Evolutionary conservation across 1,284 basidiomycete genomes (phyloP).

Genomic region (Fomitopsis pinicola): DNA sequence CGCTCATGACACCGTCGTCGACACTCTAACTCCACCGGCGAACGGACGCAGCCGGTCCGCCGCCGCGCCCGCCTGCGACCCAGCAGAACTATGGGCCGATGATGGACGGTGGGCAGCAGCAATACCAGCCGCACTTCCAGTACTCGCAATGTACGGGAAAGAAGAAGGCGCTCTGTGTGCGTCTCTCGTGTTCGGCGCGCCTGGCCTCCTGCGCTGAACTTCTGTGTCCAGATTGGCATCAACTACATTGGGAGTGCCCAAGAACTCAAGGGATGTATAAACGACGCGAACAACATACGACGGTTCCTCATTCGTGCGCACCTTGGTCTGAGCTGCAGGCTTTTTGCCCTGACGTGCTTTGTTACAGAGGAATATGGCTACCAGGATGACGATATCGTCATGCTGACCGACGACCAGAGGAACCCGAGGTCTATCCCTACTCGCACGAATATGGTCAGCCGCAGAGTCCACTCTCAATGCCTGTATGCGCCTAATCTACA

Average conservation of each 20-base stretch:
- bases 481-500: no score
- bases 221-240: constrained; percentile 65
- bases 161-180: constrained; percentile 76
- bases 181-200: constrained; percentile 18
- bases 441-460: constrained; percentile 72
- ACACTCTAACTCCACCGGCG: background rate
- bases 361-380: constrained; percentile 64
- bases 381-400: constrained; percentile 79
- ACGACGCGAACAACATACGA: constrained; percentile 79
- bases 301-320: constrained; percentile 64
- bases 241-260: constrained; percentile 71
- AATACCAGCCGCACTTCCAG: constrained; percentile 55
- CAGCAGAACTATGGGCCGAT: constrained; percentile 70
- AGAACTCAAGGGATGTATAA: constrained; percentile 80
- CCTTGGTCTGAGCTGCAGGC: no score
- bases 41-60: constrained; percentile 29
- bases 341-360: background rate
- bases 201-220: background rate
- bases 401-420: constrained; percentile 73
- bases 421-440: constrained; percentile 71
- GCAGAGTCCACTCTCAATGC: background rate
- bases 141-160: constrained; percentile 83
- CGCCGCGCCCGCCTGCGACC: constrained; percentile 55
- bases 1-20: background rate
- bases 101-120: constrained; percentile 47